Conservation (phyloP, 2,329 filamentous ascomycete genomes). For the Fusarium equiseti region DNA sequence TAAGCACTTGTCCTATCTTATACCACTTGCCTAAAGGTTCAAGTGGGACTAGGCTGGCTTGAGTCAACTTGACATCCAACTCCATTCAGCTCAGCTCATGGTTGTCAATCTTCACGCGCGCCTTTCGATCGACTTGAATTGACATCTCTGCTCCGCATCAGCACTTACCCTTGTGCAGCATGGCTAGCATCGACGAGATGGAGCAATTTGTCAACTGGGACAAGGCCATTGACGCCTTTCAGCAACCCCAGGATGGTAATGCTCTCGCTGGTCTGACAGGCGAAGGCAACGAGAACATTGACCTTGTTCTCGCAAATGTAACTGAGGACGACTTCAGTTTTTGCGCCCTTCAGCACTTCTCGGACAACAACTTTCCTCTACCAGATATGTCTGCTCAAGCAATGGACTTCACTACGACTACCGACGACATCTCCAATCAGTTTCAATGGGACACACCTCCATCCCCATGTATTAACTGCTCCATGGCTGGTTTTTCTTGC, state of each 20-base stretch:
- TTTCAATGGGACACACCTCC: slow-evolving; percentile 58
- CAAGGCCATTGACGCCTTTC: slow-evolving; percentile 57
- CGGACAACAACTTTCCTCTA: slow-evolving; percentile 53
- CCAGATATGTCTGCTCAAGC: slow-evolving; percentile 49
- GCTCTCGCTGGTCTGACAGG: slow-evolving; percentile 53
- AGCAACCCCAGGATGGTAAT: slow-evolving; percentile 49
- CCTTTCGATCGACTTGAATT: slow-evolving; percentile 42
- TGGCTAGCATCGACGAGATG: slow-evolving; percentile 63
- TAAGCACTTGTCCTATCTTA: slow-evolving; percentile 11
- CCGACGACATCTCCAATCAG: slow-evolving; percentile 28
- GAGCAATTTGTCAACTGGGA: slow-evolving; percentile 76
- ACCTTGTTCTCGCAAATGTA: slow-evolving; percentile 66
- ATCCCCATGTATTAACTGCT: slow-evolving; percentile 65
- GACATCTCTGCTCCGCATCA: slow-evolving; percentile 32
- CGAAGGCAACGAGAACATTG: slow-evolving; percentile 57
- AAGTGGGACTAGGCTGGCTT: slow-evolving; percentile 19
- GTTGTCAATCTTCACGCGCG: slow-evolving; percentile 36
- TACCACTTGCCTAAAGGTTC: slow-evolving; percentile 22
- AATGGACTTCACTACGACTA: slow-evolving; percentile 45
- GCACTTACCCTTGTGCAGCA: slow-evolving; percentile 38
- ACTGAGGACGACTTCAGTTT: slow-evolving; percentile 71
- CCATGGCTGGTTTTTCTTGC: slow-evolving; percentile 66
- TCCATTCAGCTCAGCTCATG: slow-evolving; percentile 16
- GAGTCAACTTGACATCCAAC: slow-evolving; percentile 5
- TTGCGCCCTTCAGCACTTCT: slow-evolving; percentile 69